Evolutionary conservation across 805 yeast species (phyloP), one percentile per base, ranked within the genome.

Genomic region (Hanseniaspora mollemarum): DNA sequence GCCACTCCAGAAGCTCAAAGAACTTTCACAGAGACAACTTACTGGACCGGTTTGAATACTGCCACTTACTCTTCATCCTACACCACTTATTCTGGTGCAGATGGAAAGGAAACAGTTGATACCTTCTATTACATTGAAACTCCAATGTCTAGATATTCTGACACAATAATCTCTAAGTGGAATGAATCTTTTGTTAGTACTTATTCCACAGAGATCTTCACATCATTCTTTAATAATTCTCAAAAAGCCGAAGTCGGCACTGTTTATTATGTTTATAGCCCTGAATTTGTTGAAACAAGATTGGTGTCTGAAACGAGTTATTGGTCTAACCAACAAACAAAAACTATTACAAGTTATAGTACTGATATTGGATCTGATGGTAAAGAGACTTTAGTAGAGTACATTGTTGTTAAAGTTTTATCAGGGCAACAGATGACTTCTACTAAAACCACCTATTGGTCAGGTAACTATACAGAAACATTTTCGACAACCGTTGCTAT

Each of bases 1-100:
- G n/a, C n/a, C n/a, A n/a, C n/a, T n/a, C n/a, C n/a, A n/a, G n/a
- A n/a, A n/a, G n/a, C n/a, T n/a, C n/a, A n/a, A n/a, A n/a, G n/a
- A n/a, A n/a, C n/a, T n/a, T n/a, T n/a, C n/a, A n/a, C n/a, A n/a
- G n/a, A n/a, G n/a, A n/a, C n/a, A n/a, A n/a, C n/a, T n/a, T n/a
- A n/a, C n/a, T n/a, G n/a, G n/a, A n/a, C n/a, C n/a, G n/a, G n/a
- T n/a, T n/a, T n/a, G n/a, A n/a, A n/a, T n/a, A n/a, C n/a, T n/a
- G n/a, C n/a, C n/a, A n/a, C n/a, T n/a, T n/a, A n/a, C n/a, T n/a
- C n/a, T n/a, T n/a, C n/a, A n/a, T 10, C 41, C 9, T 16, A 13
- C 31, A 40, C 35, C 4, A 46, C 52, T 13, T 21, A 43, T 43
- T 37, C 53, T 21, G 57, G 57, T 26, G n/a, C 51, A 6, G 54